A percentile compares a stretch with the other conserved stretches of the same genome.
Conservation (phyloP, 371 early-diverging fungal genomes). For the Rhizomucor pusillus region DNA sequence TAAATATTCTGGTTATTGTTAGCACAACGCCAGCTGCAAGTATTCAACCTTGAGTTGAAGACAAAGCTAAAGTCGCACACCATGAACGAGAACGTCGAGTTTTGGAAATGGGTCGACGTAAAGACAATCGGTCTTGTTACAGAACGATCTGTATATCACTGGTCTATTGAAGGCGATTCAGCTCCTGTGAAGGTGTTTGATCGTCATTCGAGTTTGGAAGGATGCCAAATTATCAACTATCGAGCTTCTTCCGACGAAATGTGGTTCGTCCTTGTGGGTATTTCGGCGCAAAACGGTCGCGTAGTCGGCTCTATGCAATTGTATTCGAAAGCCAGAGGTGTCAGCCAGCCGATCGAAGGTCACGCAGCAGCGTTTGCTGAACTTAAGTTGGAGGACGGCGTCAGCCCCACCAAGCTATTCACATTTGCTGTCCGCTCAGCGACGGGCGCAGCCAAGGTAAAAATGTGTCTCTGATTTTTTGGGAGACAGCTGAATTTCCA, state of each 20-base stretch:
- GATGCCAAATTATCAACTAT: constrained; percentile 95
- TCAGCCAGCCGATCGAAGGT: constrained; percentile 95
- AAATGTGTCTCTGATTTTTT: no score
- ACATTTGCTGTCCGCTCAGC: constrained; percentile 88
- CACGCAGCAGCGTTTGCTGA: constrained; percentile 97
- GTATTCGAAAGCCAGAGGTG: constrained; percentile 88
- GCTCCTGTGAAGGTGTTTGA: constrained; percentile 91
- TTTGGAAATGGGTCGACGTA: constrained; percentile 94
- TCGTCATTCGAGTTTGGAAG: constrained; percentile 76
- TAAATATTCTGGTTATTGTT: not conserved
- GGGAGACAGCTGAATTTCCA: not conserved
- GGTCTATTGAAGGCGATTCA: constrained; percentile 93
- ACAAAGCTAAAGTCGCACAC: constrained; percentile 90
- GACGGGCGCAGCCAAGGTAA: constrained; percentile 75
- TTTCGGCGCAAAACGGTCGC: constrained; percentile 88
- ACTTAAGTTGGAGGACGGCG: constrained; percentile 74
- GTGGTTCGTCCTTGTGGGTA: constrained; percentile 95
- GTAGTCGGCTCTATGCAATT: constrained; percentile 96
- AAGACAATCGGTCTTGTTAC: constrained; percentile 91
- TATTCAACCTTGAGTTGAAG: constrained; percentile 95
- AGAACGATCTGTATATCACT: constrained; percentile 87
- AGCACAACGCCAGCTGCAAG: constrained; percentile 92
- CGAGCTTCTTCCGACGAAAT: constrained; percentile 85
- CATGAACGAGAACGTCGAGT: constrained; percentile 93
- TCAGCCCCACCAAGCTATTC: constrained; percentile 83